Evolutionary conservation across 163 green algal species (phyloP), one percentile per base, ranked within the genome.

Genomic region (Scenedesmus sp.): DNA sequence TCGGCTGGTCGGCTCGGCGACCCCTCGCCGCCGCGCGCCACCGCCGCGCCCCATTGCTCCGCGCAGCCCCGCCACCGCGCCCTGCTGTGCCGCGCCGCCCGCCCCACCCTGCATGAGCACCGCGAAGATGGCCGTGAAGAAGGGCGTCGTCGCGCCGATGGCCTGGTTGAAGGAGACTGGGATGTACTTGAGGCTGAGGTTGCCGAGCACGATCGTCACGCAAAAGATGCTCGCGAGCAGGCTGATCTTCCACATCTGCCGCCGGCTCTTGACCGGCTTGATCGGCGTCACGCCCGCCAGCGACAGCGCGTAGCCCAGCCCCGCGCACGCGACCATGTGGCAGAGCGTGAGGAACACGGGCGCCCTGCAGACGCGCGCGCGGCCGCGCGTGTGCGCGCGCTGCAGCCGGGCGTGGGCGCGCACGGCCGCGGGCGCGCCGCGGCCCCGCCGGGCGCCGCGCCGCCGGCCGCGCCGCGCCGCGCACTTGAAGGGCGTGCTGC

Each of bases 141-240:
- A 92, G 2, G 95, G 95, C 2, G 95, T 98, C 2, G 93, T 98
- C 7, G 95, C 91, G 0, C 95, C 95, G 42, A 99, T 95, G 6
- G 95, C 95, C 87, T 92, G 87, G 81, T 94, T 97, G 89, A 99
- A 99, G 11, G 88, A 96, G 7, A 99, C 95, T 15, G 95, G 94
- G 57, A 99, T 94, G 82, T 90, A 98, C 15, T 87, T 84, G 17
- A 99, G 85, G 2, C 86, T 94, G 1, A 95, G 81, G 75, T 99
- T 99, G 26, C 96, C 96, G 51, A 96, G 84, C 11, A 98, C 94
- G 15, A 99, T 94, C 3, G 92, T 92, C 14, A 88, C 22, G 67
- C 89, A 96, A 83, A 99, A 99, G 42, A 98, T 88, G 15, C 82
- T 54, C 3, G 93, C 88, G 26, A 99, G 83, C 18, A 91, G 53